Percentiles rank a stretch among this genome's conserved stretches.
These are phyloP conservation scores for Alternaria gansuensis DNA, from an alignment of 2,329 filamentous ascomycete genomes.

Conservation along the genomic window DNA sequence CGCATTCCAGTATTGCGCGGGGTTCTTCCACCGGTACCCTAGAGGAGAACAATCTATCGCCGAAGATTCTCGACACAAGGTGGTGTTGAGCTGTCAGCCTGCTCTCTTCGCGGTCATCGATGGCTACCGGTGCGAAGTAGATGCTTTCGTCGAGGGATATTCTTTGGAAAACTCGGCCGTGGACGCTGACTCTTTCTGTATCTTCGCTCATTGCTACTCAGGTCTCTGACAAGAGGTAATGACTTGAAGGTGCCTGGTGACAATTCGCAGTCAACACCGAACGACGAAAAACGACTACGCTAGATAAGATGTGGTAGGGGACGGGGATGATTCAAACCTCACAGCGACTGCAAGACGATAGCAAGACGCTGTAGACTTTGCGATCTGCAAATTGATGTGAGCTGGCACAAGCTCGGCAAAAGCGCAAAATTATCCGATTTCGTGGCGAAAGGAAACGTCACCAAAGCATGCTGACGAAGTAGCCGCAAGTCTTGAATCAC, in stretches of 20 bases:
- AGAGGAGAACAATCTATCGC: conserved; percentile 42
- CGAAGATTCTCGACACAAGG: conserved; percentile 45
- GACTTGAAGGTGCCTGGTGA: not conserved
- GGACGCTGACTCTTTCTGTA: conserved; percentile 40
- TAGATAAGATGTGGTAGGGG: conserved; percentile 1
- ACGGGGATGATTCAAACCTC: conserved; percentile 5
- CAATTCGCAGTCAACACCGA: not conserved
- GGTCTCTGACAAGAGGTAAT: not conserved
- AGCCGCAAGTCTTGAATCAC: conserved; percentile 10
- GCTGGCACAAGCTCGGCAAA: conserved; percentile 23
- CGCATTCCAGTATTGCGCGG: conserved; percentile 51
- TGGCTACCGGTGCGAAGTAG: conserved; percentile 52
- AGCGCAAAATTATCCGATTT: conserved; percentile 23
- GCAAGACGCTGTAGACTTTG: conserved; percentile 11
- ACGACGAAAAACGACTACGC: not conserved
- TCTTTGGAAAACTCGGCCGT: conserved; percentile 53
- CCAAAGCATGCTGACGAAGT: conserved; percentile 21
- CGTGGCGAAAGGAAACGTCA: conserved; percentile 31
- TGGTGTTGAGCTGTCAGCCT: conserved; percentile 49
- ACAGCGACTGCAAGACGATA: conserved; percentile 1
- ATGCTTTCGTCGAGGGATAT: conserved; percentile 50
- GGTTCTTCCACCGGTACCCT: conserved; percentile 41
- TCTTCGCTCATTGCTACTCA: conserved; percentile 32
- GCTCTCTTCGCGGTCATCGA: conserved; percentile 51
- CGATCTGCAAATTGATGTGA: conserved; percentile 18